Evolutionary conservation across 2,329 filamentous ascomycete species (phyloP), one percentile per base, ranked within the genome.

Genomic region (Bipolaris bicolor): DNA sequence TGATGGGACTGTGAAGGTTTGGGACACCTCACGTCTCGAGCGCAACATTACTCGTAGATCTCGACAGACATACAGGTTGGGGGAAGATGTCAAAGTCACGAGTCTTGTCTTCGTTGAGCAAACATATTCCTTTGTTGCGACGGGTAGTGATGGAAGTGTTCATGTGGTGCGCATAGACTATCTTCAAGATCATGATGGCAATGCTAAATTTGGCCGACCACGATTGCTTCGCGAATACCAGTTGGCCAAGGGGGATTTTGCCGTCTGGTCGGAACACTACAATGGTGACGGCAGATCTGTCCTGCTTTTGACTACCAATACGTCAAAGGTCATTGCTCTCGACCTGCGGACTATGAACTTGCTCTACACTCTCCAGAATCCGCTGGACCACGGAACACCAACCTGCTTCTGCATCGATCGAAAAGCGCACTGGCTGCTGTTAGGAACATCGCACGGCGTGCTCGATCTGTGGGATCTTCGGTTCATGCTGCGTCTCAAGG

Each of bases 381-480:
- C 94, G 0, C 86, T 97, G 2, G 91, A 96, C 68, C 94, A 99
- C 70, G 95, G 95, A 11, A 91, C 89, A 0, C 91, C 92, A 1
- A 97, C 91, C 0, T 95, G 91, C 65, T 97, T 99, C 76, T 94
- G 90, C 68, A 84, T 97, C 31, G 92, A 97, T 70, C 85, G 87
- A 55, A 91, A 88, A 71, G 88, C 90, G 49, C 92, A 95, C 70
- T 99, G 95, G 95, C 81, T 99, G 3, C 84, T 96, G 1, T 79
- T 98, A 0, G 95, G 93, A 34, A 99, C 96, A 0, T 91, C 92
- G 0, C 93, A 98, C 72, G 95, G 96, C 34, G 89, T 98, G 26
- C 81, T 99, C 7, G 90, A 96, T 72, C 83, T 99, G 1, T 99
- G 95, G 95, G 95, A 99, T 76, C 82, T 99, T 39, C 89, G 95